Evolutionary conservation across 176 grass and related monocot species (phyloP), one percentile per base, ranked within the genome.

Genomic region (Oryza meridionalis): DNA sequence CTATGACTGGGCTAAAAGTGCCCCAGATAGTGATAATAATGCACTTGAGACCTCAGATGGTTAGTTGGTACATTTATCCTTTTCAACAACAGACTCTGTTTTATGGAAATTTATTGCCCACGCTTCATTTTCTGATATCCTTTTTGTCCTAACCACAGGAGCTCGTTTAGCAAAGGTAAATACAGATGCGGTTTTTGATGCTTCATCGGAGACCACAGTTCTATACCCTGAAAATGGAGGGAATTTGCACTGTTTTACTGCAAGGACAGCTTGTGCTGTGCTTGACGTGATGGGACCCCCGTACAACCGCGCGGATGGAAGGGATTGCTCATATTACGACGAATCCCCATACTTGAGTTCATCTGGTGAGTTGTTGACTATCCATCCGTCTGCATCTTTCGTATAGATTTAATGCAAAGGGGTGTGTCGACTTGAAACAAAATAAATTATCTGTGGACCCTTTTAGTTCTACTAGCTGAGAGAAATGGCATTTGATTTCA

Each of bases 191-290:
- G 87, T 90, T 43, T 85, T 97, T 14, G 78, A 64, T 0, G 84
- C 75, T 44, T 78, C 88, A 55, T 59, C 90, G 0, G 84, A 86
- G 71, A 94, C 95, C 5, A n/a, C 79, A 64, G 88, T 98, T 31
- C 78, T 95, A 15, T 95, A 94, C 75, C 95, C 95, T 14, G 89
- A 93, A 37, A 87, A 88, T 24, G 95, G 90, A 73, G 95, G 92
- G 47, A 98, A 95, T 53, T 77, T 98, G 88, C 95, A 93, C 51
- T 93, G 95, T 69, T 94, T 98, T 46, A 98, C 90, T 22, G 90
- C 92, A 15, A 59, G 84, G 32, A 98, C 92, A 59, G 79, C 95
- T 73, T 98, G 95, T 67, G 95, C 95, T 1, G 87, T 97, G 64
- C 88, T 97, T 22, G 95, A 97, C 62, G 95, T 94, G 11, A 81